Evolutionary conservation across 2,329 filamentous ascomycete genomes (phyloP).

Genomic region (Lachnellula occidentalis): DNA sequence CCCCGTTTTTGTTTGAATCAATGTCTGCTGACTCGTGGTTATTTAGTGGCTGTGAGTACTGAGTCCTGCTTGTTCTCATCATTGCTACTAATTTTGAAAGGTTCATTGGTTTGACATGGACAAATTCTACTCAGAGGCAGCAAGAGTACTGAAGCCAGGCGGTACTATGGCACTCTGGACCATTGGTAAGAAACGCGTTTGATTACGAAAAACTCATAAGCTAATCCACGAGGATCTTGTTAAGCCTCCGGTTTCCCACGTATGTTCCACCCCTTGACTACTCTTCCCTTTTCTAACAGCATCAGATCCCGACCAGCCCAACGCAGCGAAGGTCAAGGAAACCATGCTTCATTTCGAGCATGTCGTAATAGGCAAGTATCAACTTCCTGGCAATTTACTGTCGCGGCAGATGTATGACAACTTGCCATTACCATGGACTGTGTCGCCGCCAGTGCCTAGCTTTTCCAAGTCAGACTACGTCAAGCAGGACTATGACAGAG

Average conservation of each 20-base stretch:
- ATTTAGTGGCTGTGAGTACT: neutral
- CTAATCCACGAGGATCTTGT: neutral
- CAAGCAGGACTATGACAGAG: constrained; percentile 34
- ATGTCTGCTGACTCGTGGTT: neutral
- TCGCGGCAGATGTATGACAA: constrained; percentile 35
- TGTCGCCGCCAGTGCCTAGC: constrained; percentile 21
- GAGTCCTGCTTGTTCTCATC: neutral
- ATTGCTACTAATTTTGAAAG: constrained; percentile 7
- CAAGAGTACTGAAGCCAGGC: constrained; percentile 40
- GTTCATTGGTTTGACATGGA: constrained; percentile 48
- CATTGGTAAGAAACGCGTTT: constrained; percentile 18
- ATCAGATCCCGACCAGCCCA: constrained; percentile 33
- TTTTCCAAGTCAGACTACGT: constrained; percentile 33
- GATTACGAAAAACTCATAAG: neutral
- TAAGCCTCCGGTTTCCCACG: constrained; percentile 17
- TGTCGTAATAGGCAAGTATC: constrained; percentile 33
- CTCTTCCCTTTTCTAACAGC: constrained; percentile 1
- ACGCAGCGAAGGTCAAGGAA: constrained; percentile 33
- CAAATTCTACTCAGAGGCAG: constrained; percentile 40
- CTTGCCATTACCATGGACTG: constrained; percentile 41
- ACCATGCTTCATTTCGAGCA: constrained; percentile 34
- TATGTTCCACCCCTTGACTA: constrained; percentile 1
- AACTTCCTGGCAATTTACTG: constrained; percentile 34
- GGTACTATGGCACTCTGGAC: constrained; percentile 44
- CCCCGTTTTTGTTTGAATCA: constrained; percentile 11